Conservation (phyloP, 495 filamentous ascomycete species). For the Penicillium parvum region DNA sequence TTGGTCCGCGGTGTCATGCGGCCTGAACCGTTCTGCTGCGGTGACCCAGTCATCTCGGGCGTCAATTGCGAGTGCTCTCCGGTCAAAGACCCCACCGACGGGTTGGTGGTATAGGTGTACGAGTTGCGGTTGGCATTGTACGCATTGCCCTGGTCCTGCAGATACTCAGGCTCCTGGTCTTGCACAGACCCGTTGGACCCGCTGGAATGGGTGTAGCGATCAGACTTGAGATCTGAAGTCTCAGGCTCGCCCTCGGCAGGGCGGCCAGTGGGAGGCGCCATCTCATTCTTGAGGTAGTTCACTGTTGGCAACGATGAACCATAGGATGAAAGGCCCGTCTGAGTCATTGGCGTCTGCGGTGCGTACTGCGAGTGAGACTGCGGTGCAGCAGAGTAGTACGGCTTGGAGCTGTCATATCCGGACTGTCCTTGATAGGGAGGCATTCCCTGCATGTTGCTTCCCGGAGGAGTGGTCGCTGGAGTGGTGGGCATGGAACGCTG, state of each 20-base stretch:
- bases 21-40: slow-evolving; percentile 82
- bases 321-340: slow-evolving; percentile 69
- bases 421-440: slow-evolving; percentile 68
- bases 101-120: slow-evolving; percentile 68
- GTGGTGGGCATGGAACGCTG: slow-evolving; percentile 89
- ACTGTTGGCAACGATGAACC: slow-evolving; percentile 49
- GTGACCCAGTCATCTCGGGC: slow-evolving; percentile 81
- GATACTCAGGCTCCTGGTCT: slow-evolving; percentile 78
- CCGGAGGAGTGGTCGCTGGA: slow-evolving; percentile 90
- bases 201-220: slow-evolving; percentile 52
- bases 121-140: slow-evolving; percentile 66
- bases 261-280: slow-evolving; percentile 78
- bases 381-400: slow-evolving; percentile 75
- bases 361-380: slow-evolving; percentile 66
- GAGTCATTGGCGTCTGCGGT: slow-evolving; percentile 55
- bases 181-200: slow-evolving; percentile 67
- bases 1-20: slow-evolving; percentile 81
- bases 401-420: slow-evolving; percentile 70
- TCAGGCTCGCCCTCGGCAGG: slow-evolving; percentile 54
- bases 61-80: slow-evolving; percentile 79
- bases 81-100: slow-evolving; percentile 58
- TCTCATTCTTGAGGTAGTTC: slow-evolving; percentile 82
- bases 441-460: slow-evolving; percentile 68
- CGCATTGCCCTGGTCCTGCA: slow-evolving; percentile 58
- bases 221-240: slow-evolving; percentile 61